Percentiles rank a stretch among this genome's conserved stretches.
Conservation (phyloP, 176 grass and related monocot species). For the Rhipidocladum racemiflorum region DNA sequence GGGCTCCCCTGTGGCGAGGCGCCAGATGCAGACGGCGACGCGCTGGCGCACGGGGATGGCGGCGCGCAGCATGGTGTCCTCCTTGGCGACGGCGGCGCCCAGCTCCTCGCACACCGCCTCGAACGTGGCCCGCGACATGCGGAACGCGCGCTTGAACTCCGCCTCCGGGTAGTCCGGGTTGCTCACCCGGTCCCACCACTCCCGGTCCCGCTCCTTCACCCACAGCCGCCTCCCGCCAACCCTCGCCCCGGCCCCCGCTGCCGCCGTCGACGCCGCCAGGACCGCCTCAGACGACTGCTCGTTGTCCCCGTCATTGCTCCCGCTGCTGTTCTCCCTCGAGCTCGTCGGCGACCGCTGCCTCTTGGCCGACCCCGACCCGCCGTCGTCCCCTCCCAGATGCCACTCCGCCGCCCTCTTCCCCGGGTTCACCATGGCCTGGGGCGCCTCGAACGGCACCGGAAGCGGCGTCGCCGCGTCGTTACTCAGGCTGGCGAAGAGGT, state of each 20-base stretch:
- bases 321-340: slow-evolving; percentile 36
- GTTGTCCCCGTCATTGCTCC: slow-evolving; percentile 3
- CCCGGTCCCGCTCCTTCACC: slow-evolving; percentile 55
- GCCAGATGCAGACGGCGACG: slow-evolving; percentile 81
- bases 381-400: background rate
- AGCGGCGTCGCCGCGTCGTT: background rate
- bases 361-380: background rate
- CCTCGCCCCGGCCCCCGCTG: background rate
- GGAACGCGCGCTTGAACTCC: slow-evolving; percentile 75
- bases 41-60: slow-evolving; percentile 84
- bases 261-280: background rate
- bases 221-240: slow-evolving; percentile 55
- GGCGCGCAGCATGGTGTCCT: slow-evolving; percentile 79
- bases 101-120: slow-evolving; percentile 63
- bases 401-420: slow-evolving; percentile 36
- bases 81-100: slow-evolving; percentile 57
- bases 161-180: slow-evolving; percentile 47
- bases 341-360: slow-evolving; percentile 36
- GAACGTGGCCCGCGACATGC: slow-evolving; percentile 73
- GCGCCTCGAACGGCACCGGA: background rate
- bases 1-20: slow-evolving; percentile 73
- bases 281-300: background rate
- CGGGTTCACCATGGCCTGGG: background rate
- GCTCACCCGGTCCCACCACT: slow-evolving; percentile 81
- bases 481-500: background rate